A percentile compares a stretch with the other conserved stretches of the same genome.
Evolutionary conservation across 495 filamentous ascomycete genomes (phyloP).

Genomic region (Neurospora terricola): DNA sequence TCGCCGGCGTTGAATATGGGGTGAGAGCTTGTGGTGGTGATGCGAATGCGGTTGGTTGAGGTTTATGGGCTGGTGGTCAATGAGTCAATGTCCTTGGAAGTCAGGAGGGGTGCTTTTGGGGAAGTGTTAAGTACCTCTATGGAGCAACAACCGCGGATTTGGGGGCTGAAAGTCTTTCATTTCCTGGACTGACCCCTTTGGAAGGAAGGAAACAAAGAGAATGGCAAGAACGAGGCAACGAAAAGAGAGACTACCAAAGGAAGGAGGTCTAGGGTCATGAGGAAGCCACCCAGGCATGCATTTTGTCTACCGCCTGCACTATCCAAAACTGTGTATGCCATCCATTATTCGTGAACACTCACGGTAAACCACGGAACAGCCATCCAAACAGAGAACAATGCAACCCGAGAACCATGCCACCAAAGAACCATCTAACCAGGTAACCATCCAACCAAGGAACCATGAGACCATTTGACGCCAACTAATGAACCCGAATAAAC

Average conservation of each 20-base stretch:
- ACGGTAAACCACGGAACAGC: too few species aligned
- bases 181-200: neutral
- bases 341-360: neutral
- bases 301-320: neutral
- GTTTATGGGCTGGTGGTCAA: neutral
- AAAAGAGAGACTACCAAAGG: neutral
- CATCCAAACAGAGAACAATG: too few species aligned
- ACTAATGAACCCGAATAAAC: too few species aligned
- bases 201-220: neutral
- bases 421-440: too few species aligned
- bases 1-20: neutral
- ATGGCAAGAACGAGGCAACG: neutral
- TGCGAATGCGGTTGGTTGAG: neutral
- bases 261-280: neutral
- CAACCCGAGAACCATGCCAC: too few species aligned
- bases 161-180: neutral
- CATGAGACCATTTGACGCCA: too few species aligned
- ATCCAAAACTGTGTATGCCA: neutral
- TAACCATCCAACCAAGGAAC: too few species aligned
- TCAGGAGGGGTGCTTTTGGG: neutral
- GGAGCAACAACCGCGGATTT: neutral
- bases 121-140: neutral
- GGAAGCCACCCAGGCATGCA: neutral
- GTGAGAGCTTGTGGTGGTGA: neutral
- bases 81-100: neutral